A percentile compares a stretch with the other conserved stretches of the same genome.
Evolutionary conservation across 176 grass and related monocot genomes (phyloP).

Genomic region (Rhynchospora pubera): DNA sequence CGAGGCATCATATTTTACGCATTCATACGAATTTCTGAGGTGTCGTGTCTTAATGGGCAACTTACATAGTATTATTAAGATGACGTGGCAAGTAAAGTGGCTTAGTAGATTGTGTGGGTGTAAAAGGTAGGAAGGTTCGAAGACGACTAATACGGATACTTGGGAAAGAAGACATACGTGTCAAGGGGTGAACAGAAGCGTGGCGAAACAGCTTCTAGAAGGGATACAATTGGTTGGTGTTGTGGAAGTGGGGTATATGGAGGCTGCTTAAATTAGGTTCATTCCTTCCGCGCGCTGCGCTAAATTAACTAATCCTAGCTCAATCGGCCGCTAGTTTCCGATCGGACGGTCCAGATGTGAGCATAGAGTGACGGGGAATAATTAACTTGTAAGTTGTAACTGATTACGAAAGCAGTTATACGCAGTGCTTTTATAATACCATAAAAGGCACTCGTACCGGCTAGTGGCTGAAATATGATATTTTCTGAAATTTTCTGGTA

Average conservation of each 20-base stretch:
- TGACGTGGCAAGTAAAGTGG: not conserved
- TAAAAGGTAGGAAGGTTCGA: not conserved
- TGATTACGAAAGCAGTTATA: not conserved
- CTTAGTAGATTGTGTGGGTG: not conserved
- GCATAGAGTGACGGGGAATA: not conserved
- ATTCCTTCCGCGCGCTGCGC: not conserved
- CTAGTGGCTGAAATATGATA: too few relatives aligned
- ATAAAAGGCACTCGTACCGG: too few relatives aligned
- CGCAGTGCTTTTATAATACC: too few relatives aligned
- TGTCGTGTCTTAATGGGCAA: not conserved
- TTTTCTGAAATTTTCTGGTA: too few relatives aligned
- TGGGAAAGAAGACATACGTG: slow-evolving; percentile 13
- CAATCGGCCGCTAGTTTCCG: not conserved
- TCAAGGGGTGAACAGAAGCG: not conserved
- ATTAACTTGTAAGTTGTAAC: too few relatives aligned
- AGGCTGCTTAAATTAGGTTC: not conserved
- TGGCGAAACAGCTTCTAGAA: not conserved
- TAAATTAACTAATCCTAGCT: not conserved
- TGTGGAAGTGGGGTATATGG: too few relatives aligned
- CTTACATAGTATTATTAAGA: not conserved
- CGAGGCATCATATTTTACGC: not conserved
- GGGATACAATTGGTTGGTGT: not conserved
- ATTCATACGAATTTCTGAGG: not conserved
- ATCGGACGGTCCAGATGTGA: not conserved
- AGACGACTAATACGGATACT: not conserved